Evolutionary conservation across 495 filamentous ascomycete genomes (phyloP).

Genomic region (Penicillium tannophilum): DNA sequence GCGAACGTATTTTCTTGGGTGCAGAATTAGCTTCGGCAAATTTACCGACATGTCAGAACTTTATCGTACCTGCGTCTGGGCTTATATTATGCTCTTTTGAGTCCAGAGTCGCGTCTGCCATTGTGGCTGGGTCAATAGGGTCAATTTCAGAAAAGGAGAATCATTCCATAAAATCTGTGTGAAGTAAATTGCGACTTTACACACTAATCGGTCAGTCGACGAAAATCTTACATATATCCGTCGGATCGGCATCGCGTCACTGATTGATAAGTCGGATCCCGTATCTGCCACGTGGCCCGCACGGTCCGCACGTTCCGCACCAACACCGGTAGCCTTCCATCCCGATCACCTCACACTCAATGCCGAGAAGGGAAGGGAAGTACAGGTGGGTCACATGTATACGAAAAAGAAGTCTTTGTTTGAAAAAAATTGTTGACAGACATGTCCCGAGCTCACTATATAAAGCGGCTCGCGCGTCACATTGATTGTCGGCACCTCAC

Average conservation of each 20-base stretch:
- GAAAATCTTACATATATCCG: not conserved
- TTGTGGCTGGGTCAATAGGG: not conserved
- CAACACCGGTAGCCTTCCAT: not conserved
- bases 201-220: not conserved
- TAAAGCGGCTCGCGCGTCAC: not conserved
- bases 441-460: not conserved
- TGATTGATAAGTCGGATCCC: conserved; percentile 18
- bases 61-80: not conserved
- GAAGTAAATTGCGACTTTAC: not conserved
- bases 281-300: conserved; percentile 9
- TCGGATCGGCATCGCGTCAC: not conserved
- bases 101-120: not conserved
- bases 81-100: not conserved
- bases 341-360: not conserved
- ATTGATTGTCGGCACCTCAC: not conserved
- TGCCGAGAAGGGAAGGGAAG: not conserved
- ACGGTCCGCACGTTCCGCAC: conserved; percentile 17
- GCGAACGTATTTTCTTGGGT: not conserved
- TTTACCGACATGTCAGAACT: not conserved
- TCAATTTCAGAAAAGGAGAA: not conserved
- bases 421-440: not conserved
- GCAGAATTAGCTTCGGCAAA: not conserved
- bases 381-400: not conserved
- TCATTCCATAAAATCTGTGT: not conserved
- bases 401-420: not conserved